These are phyloP conservation scores for Komagataella kurtzmanii DNA, from an alignment of 805 yeast species.

Conservation along the genomic window DNA sequence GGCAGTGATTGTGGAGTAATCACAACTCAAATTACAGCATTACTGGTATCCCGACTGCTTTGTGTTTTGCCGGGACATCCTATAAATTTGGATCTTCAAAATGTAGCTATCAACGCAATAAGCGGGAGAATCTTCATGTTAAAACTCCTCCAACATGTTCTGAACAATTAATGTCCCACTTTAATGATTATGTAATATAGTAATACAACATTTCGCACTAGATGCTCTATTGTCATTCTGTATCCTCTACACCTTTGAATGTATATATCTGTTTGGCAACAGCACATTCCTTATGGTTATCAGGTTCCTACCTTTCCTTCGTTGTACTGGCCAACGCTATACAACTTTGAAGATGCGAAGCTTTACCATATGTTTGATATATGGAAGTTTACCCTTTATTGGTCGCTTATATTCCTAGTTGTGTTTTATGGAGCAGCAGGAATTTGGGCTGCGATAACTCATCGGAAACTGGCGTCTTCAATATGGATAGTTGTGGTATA, in stretches of 20 bases:
- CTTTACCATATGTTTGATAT: slow-evolving; percentile 62
- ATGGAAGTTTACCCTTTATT: slow-evolving; percentile 70
- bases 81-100: slow-evolving; percentile 24
- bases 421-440: slow-evolving; percentile 59
- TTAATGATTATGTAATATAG: neutral
- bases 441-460: slow-evolving; percentile 38
- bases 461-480: slow-evolving; percentile 23
- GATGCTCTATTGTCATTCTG: neutral
- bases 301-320: slow-evolving; percentile 72
- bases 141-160: neutral
- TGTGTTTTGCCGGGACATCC: slow-evolving; percentile 13
- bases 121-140: slow-evolving; percentile 31
- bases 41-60: slow-evolving; percentile 19
- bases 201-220: neutral
- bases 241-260: neutral
- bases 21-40: slow-evolving; percentile 22
- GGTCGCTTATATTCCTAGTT: slow-evolving; percentile 64
- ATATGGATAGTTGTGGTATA: slow-evolving; percentile 33
- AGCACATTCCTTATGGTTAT: slow-evolving; percentile 62
- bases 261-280: neutral
- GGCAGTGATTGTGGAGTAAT: slow-evolving; percentile 57
- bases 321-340: slow-evolving; percentile 50
- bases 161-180: neutral
- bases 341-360: slow-evolving; percentile 20
- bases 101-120: slow-evolving; percentile 31